phyloP scores from a whole-genome alignment of 495 filamentous ascomycete genomes.

The Xylaria castorea region DNA sequence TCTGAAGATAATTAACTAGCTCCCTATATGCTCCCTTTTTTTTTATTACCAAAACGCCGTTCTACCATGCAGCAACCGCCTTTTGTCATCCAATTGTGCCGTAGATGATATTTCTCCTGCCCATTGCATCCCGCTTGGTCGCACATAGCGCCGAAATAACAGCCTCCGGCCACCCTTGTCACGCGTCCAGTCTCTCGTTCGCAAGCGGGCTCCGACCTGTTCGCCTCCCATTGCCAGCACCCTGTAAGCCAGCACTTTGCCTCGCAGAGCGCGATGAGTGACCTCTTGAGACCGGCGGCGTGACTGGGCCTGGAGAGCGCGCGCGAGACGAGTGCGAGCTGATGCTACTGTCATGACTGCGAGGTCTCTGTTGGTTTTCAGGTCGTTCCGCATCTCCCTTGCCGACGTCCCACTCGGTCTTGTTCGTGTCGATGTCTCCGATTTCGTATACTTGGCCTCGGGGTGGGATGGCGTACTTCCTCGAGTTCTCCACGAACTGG shows the following conservation, averaged over 20 bases:
- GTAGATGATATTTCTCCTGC: constrained; percentile 11
- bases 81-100: constrained; percentile 1
- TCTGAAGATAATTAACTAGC: background rate
- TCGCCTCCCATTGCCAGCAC: constrained; percentile 10
- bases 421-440: constrained; percentile 56
- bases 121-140: background rate
- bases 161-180: background rate
- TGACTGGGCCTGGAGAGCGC: constrained; percentile 31
- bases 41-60: constrained; percentile 27
- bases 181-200: constrained; percentile 13
- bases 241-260: constrained; percentile 18
- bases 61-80: constrained; percentile 25
- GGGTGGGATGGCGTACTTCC: constrained; percentile 58
- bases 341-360: constrained; percentile 41
- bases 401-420: constrained; percentile 51
- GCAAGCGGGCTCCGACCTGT: constrained; percentile 38
- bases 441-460: constrained; percentile 61
- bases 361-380: constrained; percentile 37
- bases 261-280: constrained; percentile 21
- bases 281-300: constrained; percentile 21
- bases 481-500: constrained; percentile 53
- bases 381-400: constrained; percentile 30
- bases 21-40: constrained; percentile 12
- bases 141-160: background rate
- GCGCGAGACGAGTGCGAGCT: constrained; percentile 35